Conservation (phyloP, 78 protist species). For the Creolimax fragrantissima region DNA sequence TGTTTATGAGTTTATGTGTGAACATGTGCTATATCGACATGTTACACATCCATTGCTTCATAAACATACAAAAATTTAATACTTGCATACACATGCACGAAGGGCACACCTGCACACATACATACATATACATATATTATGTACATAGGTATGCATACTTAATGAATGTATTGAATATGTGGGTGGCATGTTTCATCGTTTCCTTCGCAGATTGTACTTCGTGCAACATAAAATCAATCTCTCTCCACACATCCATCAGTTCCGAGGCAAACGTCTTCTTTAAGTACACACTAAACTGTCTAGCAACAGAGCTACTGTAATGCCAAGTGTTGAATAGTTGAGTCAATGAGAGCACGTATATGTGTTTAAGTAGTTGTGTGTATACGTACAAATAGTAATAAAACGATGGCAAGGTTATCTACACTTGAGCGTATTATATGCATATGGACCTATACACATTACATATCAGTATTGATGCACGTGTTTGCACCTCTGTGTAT, state of each 20-base stretch:
- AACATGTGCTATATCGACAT: too few species aligned
- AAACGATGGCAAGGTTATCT: too few species aligned
- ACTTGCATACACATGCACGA: neutral
- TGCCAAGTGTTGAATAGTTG: too few species aligned
- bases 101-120: neutral
- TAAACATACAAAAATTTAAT: neutral
- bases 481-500: neutral
- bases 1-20: too few species aligned
- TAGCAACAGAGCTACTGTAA: neutral
- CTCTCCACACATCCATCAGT: neutral
- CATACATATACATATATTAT: neutral
- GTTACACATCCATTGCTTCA: too few species aligned
- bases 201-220: neutral
- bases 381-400: too few species aligned
- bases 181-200: neutral
- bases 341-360: too few species aligned
- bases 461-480: neutral
- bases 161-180: too few species aligned
- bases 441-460: too few species aligned
- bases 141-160: neutral
- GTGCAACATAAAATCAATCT: neutral
- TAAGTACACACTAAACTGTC: neutral
- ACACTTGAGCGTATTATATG: too few species aligned
- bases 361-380: too few species aligned
- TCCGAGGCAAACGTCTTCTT: neutral